Percentiles rank a stretch among this genome's conserved stretches.
Evolutionary conservation across 805 yeast species (phyloP).

Genomic region (Saturnispora halmiae): DNA sequence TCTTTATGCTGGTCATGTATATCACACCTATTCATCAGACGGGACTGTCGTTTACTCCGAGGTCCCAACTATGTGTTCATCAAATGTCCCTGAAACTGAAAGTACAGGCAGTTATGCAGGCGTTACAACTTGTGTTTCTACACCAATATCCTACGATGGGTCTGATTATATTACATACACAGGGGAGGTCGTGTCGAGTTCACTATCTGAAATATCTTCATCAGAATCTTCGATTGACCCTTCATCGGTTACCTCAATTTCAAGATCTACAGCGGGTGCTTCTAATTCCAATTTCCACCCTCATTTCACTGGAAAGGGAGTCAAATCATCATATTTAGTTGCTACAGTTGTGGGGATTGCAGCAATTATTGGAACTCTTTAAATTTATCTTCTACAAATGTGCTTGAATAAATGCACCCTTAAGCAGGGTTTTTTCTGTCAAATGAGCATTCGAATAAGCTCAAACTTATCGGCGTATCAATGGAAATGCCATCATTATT

Average conservation of each 20-base stretch:
- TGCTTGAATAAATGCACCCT: not conserved
- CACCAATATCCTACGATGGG: slow-evolving; percentile 3
- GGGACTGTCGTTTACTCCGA: slow-evolving; percentile 11
- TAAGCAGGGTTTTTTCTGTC: slow-evolving; percentile 37
- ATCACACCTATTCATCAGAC: slow-evolving; percentile 12
- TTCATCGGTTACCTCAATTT: slow-evolving; percentile 10
- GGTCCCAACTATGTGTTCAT: slow-evolving; percentile 11
- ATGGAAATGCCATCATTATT: slow-evolving; percentile 38
- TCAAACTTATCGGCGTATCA: slow-evolving; percentile 46
- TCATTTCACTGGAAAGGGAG: slow-evolving; percentile 24
- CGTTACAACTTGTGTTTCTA: slow-evolving; percentile 6
- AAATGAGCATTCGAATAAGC: slow-evolving; percentile 43
- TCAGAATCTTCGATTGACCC: slow-evolving; percentile 14
- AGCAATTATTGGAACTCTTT: slow-evolving; percentile 18
- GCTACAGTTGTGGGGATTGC: slow-evolving; percentile 25
- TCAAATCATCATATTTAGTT: slow-evolving; percentile 24
- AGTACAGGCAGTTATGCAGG: slow-evolving; percentile 7
- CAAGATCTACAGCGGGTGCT: slow-evolving; percentile 19
- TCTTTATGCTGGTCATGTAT: slow-evolving; percentile 9
- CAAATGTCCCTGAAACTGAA: not conserved
- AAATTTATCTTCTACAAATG: not conserved
- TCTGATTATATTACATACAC: slow-evolving; percentile 7
- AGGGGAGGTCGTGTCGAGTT: slow-evolving; percentile 11
- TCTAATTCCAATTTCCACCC: slow-evolving; percentile 20
- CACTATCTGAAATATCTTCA: slow-evolving; percentile 28